Conservation (phyloP, 2,329 filamentous ascomycete genomes). For the Neonectria hederae region DNA sequence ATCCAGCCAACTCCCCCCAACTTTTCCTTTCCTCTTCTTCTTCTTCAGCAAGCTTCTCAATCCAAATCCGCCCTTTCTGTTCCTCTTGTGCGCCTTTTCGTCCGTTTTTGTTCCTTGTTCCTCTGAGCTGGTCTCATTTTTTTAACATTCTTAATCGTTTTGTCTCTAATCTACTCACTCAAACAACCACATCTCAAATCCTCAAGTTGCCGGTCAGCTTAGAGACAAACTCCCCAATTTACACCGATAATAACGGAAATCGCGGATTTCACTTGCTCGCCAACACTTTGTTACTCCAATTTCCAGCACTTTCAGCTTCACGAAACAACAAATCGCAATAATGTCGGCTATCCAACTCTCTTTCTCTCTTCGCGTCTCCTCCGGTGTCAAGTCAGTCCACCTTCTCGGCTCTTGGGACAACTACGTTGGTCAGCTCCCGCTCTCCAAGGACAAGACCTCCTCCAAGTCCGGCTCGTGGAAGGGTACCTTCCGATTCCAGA, state of each 20-base stretch:
- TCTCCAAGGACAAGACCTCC: constrained; percentile 85
- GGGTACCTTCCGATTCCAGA: constrained; percentile 96
- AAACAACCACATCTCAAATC: constrained; percentile 26
- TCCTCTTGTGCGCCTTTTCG: constrained; percentile 50
- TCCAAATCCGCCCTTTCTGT: constrained; percentile 62
- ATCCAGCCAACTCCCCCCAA: constrained; percentile 47
- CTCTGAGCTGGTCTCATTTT: constrained; percentile 66
- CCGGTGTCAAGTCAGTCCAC: constrained; percentile 97
- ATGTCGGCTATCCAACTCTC: constrained; percentile 95
- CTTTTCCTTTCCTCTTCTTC: constrained; percentile 52
- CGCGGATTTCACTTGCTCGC: constrained; percentile 66
- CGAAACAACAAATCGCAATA: constrained; percentile 40
- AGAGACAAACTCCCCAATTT: constrained; percentile 43
- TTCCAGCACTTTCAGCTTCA: constrained; percentile 48
- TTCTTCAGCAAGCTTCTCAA: constrained; percentile 73
- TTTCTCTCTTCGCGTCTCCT: constrained; percentile 94
- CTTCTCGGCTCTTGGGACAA: constrained; percentile 98
- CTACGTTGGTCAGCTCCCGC: constrained; percentile 92
- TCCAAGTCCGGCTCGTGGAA: constrained; percentile 93
- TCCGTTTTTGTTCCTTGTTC: constrained; percentile 52
- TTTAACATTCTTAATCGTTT: constrained; percentile 45
- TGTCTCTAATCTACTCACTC: constrained; percentile 43
- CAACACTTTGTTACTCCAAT: constrained; percentile 34
- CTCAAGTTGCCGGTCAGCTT: constrained; percentile 55
- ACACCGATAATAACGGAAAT: constrained; percentile 56